Evolutionary conservation across 441 rosid genomes (phyloP).

Genomic region (Brassica hybrid): DNA sequence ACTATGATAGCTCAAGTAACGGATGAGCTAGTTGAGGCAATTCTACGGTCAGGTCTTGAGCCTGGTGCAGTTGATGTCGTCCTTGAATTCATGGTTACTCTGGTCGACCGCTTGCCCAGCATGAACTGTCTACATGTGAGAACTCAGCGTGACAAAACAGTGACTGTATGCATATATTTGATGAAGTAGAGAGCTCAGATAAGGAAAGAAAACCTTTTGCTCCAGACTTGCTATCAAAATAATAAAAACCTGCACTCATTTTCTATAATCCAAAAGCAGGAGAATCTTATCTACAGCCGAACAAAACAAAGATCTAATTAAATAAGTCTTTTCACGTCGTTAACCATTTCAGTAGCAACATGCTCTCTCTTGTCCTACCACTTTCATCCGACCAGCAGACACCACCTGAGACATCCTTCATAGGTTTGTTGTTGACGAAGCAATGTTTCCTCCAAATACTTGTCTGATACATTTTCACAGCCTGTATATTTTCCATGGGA

Average conservation of each 20-base stretch:
- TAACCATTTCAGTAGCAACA: neutral
- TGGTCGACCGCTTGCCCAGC: neutral
- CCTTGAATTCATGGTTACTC: too few relatives aligned
- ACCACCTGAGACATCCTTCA: neutral
- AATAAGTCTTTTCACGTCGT: neutral
- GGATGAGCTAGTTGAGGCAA: too few relatives aligned
- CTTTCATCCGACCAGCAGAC: neutral
- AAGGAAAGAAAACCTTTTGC: neutral
- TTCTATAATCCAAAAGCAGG: neutral
- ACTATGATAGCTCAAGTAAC: too few relatives aligned
- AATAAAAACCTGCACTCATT: neutral
- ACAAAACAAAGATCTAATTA: neutral
- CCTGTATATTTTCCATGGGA: too few relatives aligned
- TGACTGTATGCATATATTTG: neutral
- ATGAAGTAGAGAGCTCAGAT: neutral
- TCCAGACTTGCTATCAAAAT: neutral
- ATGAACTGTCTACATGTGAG: neutral
- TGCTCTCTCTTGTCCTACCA: neutral
- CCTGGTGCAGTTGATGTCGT: too few relatives aligned
- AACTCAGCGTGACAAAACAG: neutral
- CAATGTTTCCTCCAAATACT: too few relatives aligned
- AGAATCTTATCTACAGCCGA: neutral
- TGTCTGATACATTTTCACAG: too few relatives aligned
- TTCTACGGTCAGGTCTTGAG: too few relatives aligned
- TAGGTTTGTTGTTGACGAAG: too few relatives aligned